A percentile compares a stretch with the other conserved stretches of the same genome.
Evolutionary conservation across 257 asterid genomes (phyloP).

Genomic region (Verbena officinalis): DNA sequence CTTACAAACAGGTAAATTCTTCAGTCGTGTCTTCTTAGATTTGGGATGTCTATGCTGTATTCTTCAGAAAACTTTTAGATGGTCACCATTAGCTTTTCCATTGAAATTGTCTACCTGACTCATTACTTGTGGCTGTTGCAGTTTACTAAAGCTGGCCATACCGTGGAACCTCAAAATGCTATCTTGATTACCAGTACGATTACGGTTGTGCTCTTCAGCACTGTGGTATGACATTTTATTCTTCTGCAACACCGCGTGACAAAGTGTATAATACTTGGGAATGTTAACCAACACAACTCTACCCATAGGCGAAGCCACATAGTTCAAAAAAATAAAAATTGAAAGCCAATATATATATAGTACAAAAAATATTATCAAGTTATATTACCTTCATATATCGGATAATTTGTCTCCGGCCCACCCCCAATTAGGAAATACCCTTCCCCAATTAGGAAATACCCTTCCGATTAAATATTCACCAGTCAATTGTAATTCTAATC

Average conservation of each 20-base stretch:
- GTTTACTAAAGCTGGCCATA: conserved; percentile 86
- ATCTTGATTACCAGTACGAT: conserved; percentile 96
- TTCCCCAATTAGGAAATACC: no score
- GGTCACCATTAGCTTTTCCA: conserved; percentile 9
- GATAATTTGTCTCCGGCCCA: no score
- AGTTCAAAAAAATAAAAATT: no score
- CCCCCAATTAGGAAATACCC: no score
- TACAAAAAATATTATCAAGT: no score
- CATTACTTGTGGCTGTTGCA: conserved; percentile 38
- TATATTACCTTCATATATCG: no score
- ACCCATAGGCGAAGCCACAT: no score
- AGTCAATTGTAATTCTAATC: no score
- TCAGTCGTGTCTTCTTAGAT: conserved; percentile 2
- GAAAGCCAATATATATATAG: no score
- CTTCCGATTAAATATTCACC: no score
- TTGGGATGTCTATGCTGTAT: not conserved
- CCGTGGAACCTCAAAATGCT: conserved; percentile 70
- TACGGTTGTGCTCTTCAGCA: conserved; percentile 95
- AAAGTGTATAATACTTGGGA: no score
- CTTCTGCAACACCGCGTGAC: conserved; percentile 1
- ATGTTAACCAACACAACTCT: no score
- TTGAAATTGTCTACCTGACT: not conserved
- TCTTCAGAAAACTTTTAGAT: not conserved
- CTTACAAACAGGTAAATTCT: conserved; percentile 85
- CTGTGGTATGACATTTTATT: conserved; percentile 64